Conservation (phyloP, 2,329 filamentous ascomycete species). For the Penicillium psychrosexuale region DNA sequence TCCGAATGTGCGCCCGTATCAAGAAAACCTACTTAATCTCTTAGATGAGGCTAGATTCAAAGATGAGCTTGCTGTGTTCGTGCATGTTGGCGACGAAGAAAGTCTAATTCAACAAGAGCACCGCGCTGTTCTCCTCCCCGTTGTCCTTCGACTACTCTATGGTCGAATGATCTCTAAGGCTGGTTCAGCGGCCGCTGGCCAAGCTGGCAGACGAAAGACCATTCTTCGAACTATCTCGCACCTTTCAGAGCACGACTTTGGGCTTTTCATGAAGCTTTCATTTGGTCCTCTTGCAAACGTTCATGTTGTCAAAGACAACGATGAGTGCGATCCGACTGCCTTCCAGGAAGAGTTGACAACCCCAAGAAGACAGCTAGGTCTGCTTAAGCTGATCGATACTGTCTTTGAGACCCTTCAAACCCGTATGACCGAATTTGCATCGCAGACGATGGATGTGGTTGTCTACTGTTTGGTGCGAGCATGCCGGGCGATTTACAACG, state of each 20-base stretch:
- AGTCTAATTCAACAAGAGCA: constrained; percentile 72
- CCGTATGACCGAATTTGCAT: constrained; percentile 65
- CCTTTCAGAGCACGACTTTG: constrained; percentile 69
- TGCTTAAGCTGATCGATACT: constrained; percentile 86
- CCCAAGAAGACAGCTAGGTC: constrained; percentile 78
- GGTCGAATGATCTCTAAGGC: constrained; percentile 83
- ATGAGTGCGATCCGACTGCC: constrained; percentile 48
- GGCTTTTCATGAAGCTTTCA: constrained; percentile 78
- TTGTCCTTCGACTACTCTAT: constrained; percentile 83
- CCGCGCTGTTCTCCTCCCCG: constrained; percentile 70
- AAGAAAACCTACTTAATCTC: constrained; percentile 80
- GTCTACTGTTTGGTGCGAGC: constrained; percentile 76
- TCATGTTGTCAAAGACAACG: constrained; percentile 53
- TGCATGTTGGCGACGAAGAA: constrained; percentile 65
- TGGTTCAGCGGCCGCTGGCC: constrained; percentile 63
- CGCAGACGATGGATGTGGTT: constrained; percentile 69
- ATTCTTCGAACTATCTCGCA: constrained; percentile 76
- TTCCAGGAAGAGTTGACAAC: constrained; percentile 61
- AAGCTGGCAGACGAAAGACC: constrained; percentile 69
- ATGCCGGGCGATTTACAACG: constrained; percentile 51
- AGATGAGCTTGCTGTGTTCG: constrained; percentile 86
- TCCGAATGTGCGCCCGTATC: constrained; percentile 69
- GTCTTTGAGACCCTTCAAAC: constrained; percentile 80
- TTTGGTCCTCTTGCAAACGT: constrained; percentile 67
- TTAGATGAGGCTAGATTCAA: constrained; percentile 89